Base-by-base conservation (phyloP, 495 filamentous ascomycete genomes). In the Hypoxylon rickii region DNA sequence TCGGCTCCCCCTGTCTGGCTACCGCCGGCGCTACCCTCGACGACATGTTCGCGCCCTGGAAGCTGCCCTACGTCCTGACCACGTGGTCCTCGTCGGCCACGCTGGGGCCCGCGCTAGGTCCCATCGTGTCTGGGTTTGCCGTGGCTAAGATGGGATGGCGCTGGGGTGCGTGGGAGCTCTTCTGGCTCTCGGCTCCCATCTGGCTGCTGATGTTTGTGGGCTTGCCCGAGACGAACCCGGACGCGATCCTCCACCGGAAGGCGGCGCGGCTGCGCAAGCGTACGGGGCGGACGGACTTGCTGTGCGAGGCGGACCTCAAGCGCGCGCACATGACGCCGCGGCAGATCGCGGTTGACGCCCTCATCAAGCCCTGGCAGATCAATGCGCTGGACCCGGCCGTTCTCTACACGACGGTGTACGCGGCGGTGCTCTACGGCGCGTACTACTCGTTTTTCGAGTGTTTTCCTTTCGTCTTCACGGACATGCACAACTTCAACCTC, bases 401-500 rank as follows among this genome's bases (percentile, higher is more conserved):
- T 11, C 72, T 79, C 6, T 88, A 86, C 73, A 78, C 81, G 0
- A 82, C 83, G 36, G 50, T 87, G 2, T 86, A 89, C 50, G 44
- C 83, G 1, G 85, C 88, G 1, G 74, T 92, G 6, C 68, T 90
- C 11, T 73, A 92, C 10, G 88, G 86, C 8, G 84, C 90, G 20
- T 70, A 91, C 3, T 92, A 93, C 59, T 81, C 91, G 7, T 93
- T 92, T 71, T 91, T 93, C 64, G 87, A 88, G 12, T 87, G 88
- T 1, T 92, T 91, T 59, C 79, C 86, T 11, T 68, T 91, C 20
- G 83, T 90, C 22, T 93, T 91, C 65, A 51, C 71, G 12, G 75
- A 81, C 29, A 80, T 88, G 38, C 86, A 93, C 68, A 79, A 77
- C n/a, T 83, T 93, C 61, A 74, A 75, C 10, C 71, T 89, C 1